Base-by-base conservation (phyloP, 176 grass and related monocot species). In the Paspalum vaginatum region DNA sequence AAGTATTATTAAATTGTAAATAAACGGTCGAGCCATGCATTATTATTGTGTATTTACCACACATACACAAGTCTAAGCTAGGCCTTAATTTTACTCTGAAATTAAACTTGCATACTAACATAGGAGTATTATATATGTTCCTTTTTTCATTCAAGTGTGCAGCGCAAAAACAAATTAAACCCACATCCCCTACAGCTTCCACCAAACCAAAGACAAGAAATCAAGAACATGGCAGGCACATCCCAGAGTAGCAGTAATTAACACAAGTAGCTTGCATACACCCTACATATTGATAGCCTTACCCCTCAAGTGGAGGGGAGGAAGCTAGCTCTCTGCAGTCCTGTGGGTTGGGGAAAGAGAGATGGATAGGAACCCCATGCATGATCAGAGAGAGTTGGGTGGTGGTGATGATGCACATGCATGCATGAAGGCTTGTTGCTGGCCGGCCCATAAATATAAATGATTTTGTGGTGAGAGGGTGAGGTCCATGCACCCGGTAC, bases 321-420 rank as follows among this genome's bases (percentile, higher is more conserved):
- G 52, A 81, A n/a, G n/a, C 53, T 13, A 47, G 46, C 10, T 9
- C 46, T 47, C 11, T n/a, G 43, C 77, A 51, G 2, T 22, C 22
- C 37, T 52, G 70, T 54, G 80, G 27, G 46, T 38, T 77, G 70
- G 24, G 47, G 38, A 82, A 87, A 87, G 55, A 48, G 7, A 15
- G 25, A 49, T 65, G 66, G 68, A 60, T n/a, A 81, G 70, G 63
- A 77, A 46, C 11, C 38, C 47, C 18, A 52, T 55, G 37, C 9
- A 22, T 11, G 7, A 8, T 17, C 15, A 1, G 8, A 10, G 42
- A 52, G 72, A 72, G 74, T 88, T 73, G 48, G 66, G 81, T 84
- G 80, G 81, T 84, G 80, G 58, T 76, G 53, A 57, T n/a, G 62
- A 18, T 41, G 46, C 80, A 84, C 81, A 88, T 88, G 81, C 81